Evolutionary conservation across 1,139 yeast genomes (phyloP).

Genomic region (Saccharomyces pastorianus): DNA sequence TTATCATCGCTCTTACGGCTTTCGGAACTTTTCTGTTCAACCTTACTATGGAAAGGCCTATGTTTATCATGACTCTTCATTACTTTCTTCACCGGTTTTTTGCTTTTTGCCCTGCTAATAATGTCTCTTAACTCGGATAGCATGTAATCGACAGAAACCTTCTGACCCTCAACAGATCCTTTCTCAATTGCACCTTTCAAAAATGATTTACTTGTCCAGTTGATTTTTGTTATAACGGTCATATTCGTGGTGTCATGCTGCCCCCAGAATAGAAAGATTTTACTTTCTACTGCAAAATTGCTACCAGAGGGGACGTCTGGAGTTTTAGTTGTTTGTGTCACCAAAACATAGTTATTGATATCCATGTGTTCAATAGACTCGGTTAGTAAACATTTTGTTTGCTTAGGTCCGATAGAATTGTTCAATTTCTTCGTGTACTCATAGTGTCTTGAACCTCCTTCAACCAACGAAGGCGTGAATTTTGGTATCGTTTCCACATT

Average conservation of each 20-base stretch:
- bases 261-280: conserved; percentile 68
- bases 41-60: neutral
- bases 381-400: conserved; percentile 71
- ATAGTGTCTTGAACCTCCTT: conserved; percentile 47
- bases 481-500: conserved; percentile 55
- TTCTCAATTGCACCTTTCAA: conserved; percentile 85
- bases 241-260: conserved; percentile 57
- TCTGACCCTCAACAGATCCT: conserved; percentile 91
- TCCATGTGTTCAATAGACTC: conserved; percentile 65
- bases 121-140: conserved; percentile 48
- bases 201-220: conserved; percentile 91
- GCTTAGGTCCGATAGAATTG: conserved; percentile 90
- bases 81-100: conserved; percentile 11
- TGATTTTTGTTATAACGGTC: conserved; percentile 56
- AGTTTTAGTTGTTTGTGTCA: conserved; percentile 62
- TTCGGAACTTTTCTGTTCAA: neutral
- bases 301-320: conserved; percentile 96
- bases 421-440: conserved; percentile 71
- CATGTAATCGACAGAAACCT: conserved; percentile 53
- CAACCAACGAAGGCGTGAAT: conserved; percentile 25
- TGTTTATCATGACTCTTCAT: neutral
- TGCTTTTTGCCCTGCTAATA: conserved; percentile 32
- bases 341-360: conserved; percentile 46
- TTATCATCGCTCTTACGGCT: neutral
- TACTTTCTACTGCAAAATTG: conserved; percentile 67